phyloP scores from a whole-genome alignment of 495 filamentous ascomycete genomes.

The Xylaria castorea region DNA sequence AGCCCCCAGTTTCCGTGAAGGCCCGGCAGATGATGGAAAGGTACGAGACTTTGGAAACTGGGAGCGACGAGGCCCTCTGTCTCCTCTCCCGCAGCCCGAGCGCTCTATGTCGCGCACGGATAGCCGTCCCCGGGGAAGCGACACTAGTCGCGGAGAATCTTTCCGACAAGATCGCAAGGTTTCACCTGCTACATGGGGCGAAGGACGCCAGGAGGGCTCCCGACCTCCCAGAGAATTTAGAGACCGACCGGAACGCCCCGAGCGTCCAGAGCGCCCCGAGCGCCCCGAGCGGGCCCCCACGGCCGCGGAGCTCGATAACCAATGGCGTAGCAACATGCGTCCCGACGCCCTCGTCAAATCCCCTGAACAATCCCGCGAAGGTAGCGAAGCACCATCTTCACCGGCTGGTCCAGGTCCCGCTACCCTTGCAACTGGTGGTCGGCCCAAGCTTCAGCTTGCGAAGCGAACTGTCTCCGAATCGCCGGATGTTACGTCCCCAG shows the following conservation, averaged over 20 bases:
- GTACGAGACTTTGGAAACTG: conserved; percentile 88
- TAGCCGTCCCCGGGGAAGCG: conserved; percentile 71
- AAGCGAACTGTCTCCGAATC: conserved; percentile 88
- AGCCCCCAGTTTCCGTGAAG: conserved; percentile 42
- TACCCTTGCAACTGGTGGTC: conserved; percentile 60
- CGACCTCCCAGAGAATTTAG: conserved; percentile 81
- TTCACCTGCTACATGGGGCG: conserved; percentile 84
- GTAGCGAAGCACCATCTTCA: conserved; percentile 74
- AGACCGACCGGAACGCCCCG: conserved; percentile 75
- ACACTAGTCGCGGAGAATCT: conserved; percentile 58
- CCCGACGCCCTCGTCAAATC: conserved; percentile 67
- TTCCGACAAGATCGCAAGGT: conserved; percentile 65
- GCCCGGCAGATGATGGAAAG: conserved; percentile 73
- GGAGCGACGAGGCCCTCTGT: conserved; percentile 93
- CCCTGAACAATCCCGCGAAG: conserved; percentile 52
- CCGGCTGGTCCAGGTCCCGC: conserved; percentile 58
- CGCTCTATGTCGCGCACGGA: conserved; percentile 66
- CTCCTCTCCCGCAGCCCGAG: conserved; percentile 66
- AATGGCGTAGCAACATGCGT: conserved; percentile 84
- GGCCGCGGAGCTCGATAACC: conserved; percentile 83
- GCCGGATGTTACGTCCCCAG: conserved; percentile 57
- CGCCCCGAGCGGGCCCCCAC: conserved; percentile 60
- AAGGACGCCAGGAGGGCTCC: conserved; percentile 80
- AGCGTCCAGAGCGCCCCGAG: conserved; percentile 63
- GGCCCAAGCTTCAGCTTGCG: conserved; percentile 80